These are phyloP conservation scores for Fusarium veterinarium DNA, from an alignment of 2,329 filamentous ascomycete species.

Conservation along the genomic window DNA sequence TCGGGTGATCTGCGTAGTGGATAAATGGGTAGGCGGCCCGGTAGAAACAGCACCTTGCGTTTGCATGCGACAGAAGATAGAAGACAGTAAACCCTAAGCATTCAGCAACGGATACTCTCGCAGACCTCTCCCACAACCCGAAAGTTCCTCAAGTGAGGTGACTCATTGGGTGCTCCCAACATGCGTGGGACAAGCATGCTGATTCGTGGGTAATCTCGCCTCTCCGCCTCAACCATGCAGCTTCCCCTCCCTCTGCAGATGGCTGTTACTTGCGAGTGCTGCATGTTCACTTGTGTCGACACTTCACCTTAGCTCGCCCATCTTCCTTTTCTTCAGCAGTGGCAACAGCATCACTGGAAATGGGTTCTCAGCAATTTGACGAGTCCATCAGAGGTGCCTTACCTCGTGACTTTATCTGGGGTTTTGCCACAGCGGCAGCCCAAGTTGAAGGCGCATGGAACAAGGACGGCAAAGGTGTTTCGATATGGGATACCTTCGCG, in stretches of 20 bases:
- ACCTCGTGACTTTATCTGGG: constrained; percentile 45
- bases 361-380: constrained; percentile 18
- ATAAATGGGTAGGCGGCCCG: constrained; percentile 17
- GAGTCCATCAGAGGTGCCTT: constrained; percentile 18
- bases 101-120: rapidly evolving
- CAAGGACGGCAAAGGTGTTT: constrained; percentile 54
- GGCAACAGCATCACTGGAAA: background rate
- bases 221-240: background rate
- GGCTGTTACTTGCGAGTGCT: too few relatives aligned
- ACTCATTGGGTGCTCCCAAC: background rate
- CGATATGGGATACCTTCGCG: constrained; percentile 56
- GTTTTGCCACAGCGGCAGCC: constrained; percentile 55
- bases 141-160: background rate
- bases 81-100: background rate
- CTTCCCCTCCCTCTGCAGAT: background rate
- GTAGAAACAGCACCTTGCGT: background rate
- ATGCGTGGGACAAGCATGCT: rapidly evolving
- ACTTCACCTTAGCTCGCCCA: background rate
- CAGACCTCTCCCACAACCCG: too few relatives aligned
- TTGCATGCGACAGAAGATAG: too few relatives aligned
- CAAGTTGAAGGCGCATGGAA: constrained; percentile 58
- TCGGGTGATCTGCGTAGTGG: background rate
- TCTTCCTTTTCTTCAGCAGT: background rate
- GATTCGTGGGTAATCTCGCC: background rate
- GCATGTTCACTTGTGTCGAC: background rate